Base-by-base conservation (phyloP, 306 rosid genomes). In the Cucurbita pepo region DNA sequence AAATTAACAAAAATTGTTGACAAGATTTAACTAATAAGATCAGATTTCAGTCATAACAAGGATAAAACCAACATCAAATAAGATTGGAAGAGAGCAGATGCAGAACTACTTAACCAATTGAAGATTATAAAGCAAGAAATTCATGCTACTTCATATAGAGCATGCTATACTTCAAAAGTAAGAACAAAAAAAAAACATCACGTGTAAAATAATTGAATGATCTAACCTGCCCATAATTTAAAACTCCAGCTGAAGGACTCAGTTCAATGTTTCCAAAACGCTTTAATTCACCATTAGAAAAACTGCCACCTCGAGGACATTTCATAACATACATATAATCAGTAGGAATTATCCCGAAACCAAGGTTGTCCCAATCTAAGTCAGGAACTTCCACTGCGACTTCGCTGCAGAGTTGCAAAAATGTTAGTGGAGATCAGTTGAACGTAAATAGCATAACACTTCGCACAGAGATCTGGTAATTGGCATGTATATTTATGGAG, bases 151-250 rank as follows among this genome's bases (percentile, higher is more conserved):
- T 67, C 72, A 48, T 73, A 36, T 34, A 19, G 69, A 71, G 22
- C 50, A 34, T 53, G 66, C 36, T 19, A 57, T 6, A 63, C 40
- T 53, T 61, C 41, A 59, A 53, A 73, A 57, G 21, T 51, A 51
- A 44, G 19, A 10, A 69, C 25, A 16, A 61, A 45, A 76, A 38
- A 55, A 50, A 52, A 52, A 7, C 14, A 69, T n/a, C 19, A 75
- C 13, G 22, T 34, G n/a, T 10, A 70, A 14, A 73, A 51, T 52
- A 43, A 73, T 57, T 76, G 8, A 62, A 56, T 52, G 73, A 64
- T 61, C 74, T 66, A 78, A 94, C 97, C 98, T 94, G 97, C 52
- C 96, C 99, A 75, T 94, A 94, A 82, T 94, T 94, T 56, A 94
- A 70, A 71, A 94, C 87, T 67, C 96, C 99, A 4, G 99, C 89